Conservation (phyloP, 2,329 filamentous ascomycete genomes). For the Fonsecaea nubica region DNA sequence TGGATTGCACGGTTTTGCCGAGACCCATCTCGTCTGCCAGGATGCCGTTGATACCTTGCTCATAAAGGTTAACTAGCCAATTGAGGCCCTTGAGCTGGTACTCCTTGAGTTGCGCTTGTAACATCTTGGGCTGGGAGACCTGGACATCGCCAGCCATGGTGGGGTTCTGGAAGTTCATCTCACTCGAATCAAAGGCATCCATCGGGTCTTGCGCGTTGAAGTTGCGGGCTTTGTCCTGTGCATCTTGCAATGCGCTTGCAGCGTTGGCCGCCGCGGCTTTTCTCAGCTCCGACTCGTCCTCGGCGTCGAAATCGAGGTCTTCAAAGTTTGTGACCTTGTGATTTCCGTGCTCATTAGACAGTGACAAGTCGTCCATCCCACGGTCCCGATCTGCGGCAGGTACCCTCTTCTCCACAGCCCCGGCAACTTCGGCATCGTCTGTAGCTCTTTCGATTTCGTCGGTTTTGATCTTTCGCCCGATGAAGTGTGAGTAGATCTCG, state of each 20-base stretch:
- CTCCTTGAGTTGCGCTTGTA: conserved; percentile 94
- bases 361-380: conserved; percentile 56
- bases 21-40: conserved; percentile 99
- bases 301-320: conserved; percentile 92
- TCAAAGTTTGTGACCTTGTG: conserved; percentile 91
- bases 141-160: conserved; percentile 93
- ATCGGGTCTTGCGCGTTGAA: conserved; percentile 77
- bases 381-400: conserved; percentile 52
- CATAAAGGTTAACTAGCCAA: conserved; percentile 98
- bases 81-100: conserved; percentile 99
- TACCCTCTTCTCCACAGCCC: conserved; percentile 47
- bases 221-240: conserved; percentile 86
- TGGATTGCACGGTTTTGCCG: conserved; percentile 97
- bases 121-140: conserved; percentile 90
- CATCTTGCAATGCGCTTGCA: conserved; percentile 92
- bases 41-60: conserved; percentile 99
- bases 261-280: conserved; percentile 93
- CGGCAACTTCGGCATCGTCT: conserved; percentile 75
- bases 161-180: conserved; percentile 99
- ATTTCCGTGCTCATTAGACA: conserved; percentile 54
- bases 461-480: conserved; percentile 98
- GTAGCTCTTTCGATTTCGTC: conserved; percentile 91
- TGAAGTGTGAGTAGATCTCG: conserved; percentile 98
- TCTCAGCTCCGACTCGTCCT: conserved; percentile 81
- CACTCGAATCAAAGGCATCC: conserved; percentile 85